Evolutionary conservation across 805 yeast genomes (phyloP), one percentile per base, ranked within the genome.

Genomic region (Pichia nanzhaoensis): DNA sequence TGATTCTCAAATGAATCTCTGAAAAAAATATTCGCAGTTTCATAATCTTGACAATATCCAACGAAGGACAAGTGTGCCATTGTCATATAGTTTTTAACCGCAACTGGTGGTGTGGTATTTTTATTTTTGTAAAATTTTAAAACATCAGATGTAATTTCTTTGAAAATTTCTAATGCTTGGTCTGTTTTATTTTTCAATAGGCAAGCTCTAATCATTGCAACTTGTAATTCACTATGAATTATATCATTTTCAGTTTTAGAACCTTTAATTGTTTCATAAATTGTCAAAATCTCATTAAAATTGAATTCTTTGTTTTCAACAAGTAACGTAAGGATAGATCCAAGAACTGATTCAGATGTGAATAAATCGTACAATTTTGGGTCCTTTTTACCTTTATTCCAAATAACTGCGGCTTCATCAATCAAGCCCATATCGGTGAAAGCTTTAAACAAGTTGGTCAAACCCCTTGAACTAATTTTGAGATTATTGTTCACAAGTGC

Each of bases 11-110:
- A 63, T 4, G 87, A 90, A 58, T 82, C 82, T 53, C 80, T 80
- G 59, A 83, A 85, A 58, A 86, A 87, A 32, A 78, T 75, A 55
- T 75, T 75, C 2, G 95, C 85, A 37, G 88, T 80, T 36, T 70
- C 68, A 46, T 82, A 67, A 59, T 86, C 89, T 55, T 73, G 73
- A 62, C 88, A 83, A 52, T 76, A 78, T 38, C 93, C 93, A 57
- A 87, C 79, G 55, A 87, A 86, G 4, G 82, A 70, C 49, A 84
- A 70, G 67, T 87, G 95, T 38, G 86, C 82, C 57, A 82, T 85
- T 19, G 83, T 74, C 61, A 84, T 66, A 30, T 82, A 74, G 37
- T 78, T 71, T 39, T 49, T 53, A 68, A 65, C 58, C 64, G 67
- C 55, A 12, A 52, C 48, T n/a, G 64, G 54, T 18, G 63, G 61